phyloP scores from a whole-genome alignment of 2,329 filamentous ascomycete species.

The Cladobotryum protrusum region DNA sequence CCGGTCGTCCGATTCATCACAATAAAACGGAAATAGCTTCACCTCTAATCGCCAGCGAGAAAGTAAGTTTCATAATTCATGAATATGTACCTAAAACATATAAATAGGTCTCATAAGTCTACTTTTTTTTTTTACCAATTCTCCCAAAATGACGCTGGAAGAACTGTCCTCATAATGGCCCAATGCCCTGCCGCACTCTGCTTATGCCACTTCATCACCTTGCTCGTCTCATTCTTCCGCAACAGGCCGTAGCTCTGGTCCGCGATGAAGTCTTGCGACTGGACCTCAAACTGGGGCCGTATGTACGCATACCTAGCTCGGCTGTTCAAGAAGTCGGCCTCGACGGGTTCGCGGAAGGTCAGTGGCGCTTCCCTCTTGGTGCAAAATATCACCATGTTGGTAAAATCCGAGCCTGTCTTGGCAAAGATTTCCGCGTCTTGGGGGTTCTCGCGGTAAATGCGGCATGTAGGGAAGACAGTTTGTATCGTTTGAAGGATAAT shows the following conservation, averaged over 20 bases:
- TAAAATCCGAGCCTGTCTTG: conserved; percentile 61
- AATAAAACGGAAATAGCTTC: no score
- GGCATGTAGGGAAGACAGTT: conserved; percentile 79
- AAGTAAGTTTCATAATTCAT: no score
- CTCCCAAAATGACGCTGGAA: conserved; percentile 78
- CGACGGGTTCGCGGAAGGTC: conserved; percentile 59
- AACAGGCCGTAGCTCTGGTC: conserved; percentile 46
- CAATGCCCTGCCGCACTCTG: conserved; percentile 79
- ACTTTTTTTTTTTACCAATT: conserved; percentile 54
- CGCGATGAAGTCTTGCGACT: conserved; percentile 39
- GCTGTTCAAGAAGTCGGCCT: conserved; percentile 66
- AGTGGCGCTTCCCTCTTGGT: conserved; percentile 53
- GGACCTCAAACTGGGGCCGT: conserved; percentile 65
- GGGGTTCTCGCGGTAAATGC: conserved; percentile 77
- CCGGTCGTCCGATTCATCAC: no score
- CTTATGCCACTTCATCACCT: conserved; percentile 65
- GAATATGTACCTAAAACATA: no score
- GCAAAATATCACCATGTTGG: conserved; percentile 96
- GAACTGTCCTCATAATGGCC: conserved; percentile 79
- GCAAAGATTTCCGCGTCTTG: conserved; percentile 42
- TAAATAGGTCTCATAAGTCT: no score
- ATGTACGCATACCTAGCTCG: conserved; percentile 64
- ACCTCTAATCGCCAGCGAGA: no score
- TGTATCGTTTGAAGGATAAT: conserved; percentile 79
- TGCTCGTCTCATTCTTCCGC: conserved; percentile 55